These are phyloP conservation scores for Penicillium occitanis DNA, from an alignment of 2,329 filamentous ascomycete species.

Conservation along the genomic window DNA sequence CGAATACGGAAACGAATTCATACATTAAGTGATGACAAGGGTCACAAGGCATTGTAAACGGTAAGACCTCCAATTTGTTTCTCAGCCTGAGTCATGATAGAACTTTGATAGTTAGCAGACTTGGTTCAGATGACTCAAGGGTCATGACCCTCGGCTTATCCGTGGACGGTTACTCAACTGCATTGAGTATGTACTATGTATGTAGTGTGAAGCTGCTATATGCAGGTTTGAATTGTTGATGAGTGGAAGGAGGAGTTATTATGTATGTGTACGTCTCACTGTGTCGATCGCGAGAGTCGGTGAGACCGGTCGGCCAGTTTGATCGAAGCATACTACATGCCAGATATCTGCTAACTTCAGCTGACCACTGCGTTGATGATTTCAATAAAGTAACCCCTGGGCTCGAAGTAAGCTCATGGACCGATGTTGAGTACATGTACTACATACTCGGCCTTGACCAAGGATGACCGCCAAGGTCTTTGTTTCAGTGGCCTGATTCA, in stretches of 20 bases:
- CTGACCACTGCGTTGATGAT: too few relatives aligned
- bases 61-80: background rate
- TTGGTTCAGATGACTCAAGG: background rate
- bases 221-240: background rate
- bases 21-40: background rate
- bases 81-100: background rate
- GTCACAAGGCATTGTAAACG: background rate
- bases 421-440: background rate
- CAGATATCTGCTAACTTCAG: too few relatives aligned
- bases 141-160: background rate
- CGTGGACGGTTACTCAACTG: background rate
- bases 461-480: background rate
- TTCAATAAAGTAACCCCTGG: too few relatives aligned
- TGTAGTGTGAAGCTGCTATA: background rate
- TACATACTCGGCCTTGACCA: background rate
- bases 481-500: background rate
- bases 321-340: background rate
- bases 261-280: background rate
- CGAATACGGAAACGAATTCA: background rate
- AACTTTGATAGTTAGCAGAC: background rate
- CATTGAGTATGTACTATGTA: background rate
- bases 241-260: background rate
- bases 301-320: background rate
- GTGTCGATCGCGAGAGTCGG: background rate
- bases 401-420: background rate